These are phyloP conservation scores for Tillandsia leiboldiana DNA, from an alignment of 176 grass and related monocot species.

Conservation along the genomic window DNA sequence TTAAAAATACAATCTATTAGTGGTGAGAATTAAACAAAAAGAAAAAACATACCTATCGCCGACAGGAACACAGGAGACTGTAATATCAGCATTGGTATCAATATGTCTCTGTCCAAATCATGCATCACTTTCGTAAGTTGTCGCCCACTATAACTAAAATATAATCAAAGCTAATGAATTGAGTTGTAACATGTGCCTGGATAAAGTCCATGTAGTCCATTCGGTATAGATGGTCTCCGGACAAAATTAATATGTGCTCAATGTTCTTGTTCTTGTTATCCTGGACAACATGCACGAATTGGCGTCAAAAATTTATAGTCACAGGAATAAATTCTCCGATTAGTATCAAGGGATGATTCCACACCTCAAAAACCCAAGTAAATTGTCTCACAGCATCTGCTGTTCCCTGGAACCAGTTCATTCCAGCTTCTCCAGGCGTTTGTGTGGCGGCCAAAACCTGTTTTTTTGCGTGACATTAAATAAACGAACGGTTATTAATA, in stretches of 20 bases:
- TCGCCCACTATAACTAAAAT: not conserved
- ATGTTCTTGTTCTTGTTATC: conserved; percentile 49
- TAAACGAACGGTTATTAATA: no score
- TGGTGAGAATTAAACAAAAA: not conserved
- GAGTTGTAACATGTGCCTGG: conserved; percentile 30
- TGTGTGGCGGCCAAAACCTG: conserved; percentile 77
- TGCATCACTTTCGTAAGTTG: not conserved
- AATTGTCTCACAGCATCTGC: conserved; percentile 68
- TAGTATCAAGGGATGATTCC: not conserved
- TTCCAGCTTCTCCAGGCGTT: conserved; percentile 49
- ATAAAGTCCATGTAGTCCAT: conserved; percentile 78
- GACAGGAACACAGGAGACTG: conserved; percentile 46
- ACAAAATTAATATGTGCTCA: conserved; percentile 61
- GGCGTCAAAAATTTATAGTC: no score
- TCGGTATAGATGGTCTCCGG: conserved; percentile 64
- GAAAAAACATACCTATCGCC: conserved; percentile 35
- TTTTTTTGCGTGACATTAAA: not conserved
- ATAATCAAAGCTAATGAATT: not conserved
- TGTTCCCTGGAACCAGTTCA: conserved; percentile 63
- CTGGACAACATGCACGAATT: conserved; percentile 9
- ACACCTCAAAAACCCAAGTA: conserved; percentile 58
- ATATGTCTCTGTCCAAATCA: conserved; percentile 48
- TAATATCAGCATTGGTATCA: conserved; percentile 58
- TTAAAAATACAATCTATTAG: conserved; percentile 2
- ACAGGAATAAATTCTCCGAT: no score